Percentiles rank a stretch among this genome's conserved stretches.
Conservation (phyloP, 805 yeast genomes). For the Nakazawaea wyomingensis region DNA sequence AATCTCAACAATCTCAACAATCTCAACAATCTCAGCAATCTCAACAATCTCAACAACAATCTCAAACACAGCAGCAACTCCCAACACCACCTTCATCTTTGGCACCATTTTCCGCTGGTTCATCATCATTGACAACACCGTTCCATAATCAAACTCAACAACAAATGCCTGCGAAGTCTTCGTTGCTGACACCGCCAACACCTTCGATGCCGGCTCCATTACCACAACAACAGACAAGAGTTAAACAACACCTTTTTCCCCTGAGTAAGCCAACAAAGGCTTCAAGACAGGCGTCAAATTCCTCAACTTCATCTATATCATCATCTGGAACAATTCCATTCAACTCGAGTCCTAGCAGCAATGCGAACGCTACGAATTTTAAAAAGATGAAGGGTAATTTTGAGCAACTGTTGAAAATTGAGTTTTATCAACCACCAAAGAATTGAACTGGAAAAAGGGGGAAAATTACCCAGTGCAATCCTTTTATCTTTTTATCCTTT, state of each 20-base stretch:
- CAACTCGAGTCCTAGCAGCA: slow-evolving; percentile 5
- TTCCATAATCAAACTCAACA: slow-evolving; percentile 16
- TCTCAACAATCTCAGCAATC: background rate
- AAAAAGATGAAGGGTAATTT: slow-evolving; percentile 9
- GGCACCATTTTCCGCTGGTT: slow-evolving; percentile 12
- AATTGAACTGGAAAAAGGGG: too few relatives aligned
- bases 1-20: background rate
- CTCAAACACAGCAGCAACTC: slow-evolving; percentile 7
- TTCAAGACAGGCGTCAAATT: slow-evolving; percentile 12
- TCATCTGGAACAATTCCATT: slow-evolving; percentile 12
- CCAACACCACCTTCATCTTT: slow-evolving; percentile 12
- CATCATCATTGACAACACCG: slow-evolving; percentile 9
- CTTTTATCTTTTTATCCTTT: too few relatives aligned
- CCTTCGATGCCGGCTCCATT: slow-evolving; percentile 10
- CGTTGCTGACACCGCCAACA: slow-evolving; percentile 16
- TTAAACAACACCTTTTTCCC: slow-evolving; percentile 18
- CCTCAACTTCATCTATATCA: slow-evolving; percentile 7
- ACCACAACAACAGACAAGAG: slow-evolving; percentile 11
- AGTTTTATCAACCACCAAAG: slow-evolving; percentile 13
- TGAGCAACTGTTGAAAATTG: slow-evolving; percentile 12
- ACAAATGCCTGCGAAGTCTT: slow-evolving; percentile 17
- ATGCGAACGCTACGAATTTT: background rate
- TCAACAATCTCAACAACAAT: too few relatives aligned
- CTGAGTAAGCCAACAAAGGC: slow-evolving; percentile 13
- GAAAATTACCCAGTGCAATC: too few relatives aligned